Percentiles rank a stretch among this genome's conserved stretches.
phyloP scores from a whole-genome alignment of 768 basidiomycete species.

The Basidioascus undulatus region DNA sequence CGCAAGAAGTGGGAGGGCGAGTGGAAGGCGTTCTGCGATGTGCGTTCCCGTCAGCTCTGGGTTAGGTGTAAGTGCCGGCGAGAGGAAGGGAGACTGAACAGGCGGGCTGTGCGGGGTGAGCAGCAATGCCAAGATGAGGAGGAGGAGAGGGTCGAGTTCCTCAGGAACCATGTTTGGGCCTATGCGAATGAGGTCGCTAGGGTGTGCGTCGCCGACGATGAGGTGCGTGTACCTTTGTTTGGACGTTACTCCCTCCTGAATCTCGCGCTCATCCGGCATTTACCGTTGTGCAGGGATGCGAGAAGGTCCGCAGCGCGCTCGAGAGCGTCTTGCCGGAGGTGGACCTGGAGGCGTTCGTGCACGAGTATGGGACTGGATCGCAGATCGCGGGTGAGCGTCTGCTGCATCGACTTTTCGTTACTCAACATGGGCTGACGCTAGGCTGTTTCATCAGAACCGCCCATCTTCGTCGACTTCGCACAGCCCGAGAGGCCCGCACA shows the following conservation, averaged over 20 bases:
- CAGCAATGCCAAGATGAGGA: constrained; percentile 75
- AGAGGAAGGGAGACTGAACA: not conserved
- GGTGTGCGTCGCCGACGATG: constrained; percentile 84
- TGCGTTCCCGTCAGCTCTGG: constrained; percentile 8
- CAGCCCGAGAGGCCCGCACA: constrained; percentile 17
- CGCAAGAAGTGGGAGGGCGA: constrained; percentile 61
- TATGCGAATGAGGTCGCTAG: constrained; percentile 93
- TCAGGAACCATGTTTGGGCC: constrained; percentile 86
- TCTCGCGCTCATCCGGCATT: not conserved
- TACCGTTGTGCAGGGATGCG: constrained; percentile 44
- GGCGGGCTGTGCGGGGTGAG: not conserved
- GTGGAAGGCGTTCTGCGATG: constrained; percentile 85
- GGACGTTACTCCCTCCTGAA: not conserved
- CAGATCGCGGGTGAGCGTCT: constrained; percentile 35
- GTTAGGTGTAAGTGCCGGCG: not conserved
- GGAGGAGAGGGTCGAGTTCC: constrained; percentile 77
- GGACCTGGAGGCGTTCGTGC: constrained; percentile 75
- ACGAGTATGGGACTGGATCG: constrained; percentile 65
- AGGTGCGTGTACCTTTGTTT: constrained; percentile 30
- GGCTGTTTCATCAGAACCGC: constrained; percentile 31
- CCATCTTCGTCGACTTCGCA: constrained; percentile 55
- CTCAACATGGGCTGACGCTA: not conserved
- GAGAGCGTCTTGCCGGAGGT: constrained; percentile 70
- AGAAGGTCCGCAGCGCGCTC: constrained; percentile 57
- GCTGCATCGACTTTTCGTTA: not conserved